These are phyloP conservation scores for Obba rivulosa DNA, from an alignment of 768 basidiomycete genomes.

Conservation along the genomic window DNA sequence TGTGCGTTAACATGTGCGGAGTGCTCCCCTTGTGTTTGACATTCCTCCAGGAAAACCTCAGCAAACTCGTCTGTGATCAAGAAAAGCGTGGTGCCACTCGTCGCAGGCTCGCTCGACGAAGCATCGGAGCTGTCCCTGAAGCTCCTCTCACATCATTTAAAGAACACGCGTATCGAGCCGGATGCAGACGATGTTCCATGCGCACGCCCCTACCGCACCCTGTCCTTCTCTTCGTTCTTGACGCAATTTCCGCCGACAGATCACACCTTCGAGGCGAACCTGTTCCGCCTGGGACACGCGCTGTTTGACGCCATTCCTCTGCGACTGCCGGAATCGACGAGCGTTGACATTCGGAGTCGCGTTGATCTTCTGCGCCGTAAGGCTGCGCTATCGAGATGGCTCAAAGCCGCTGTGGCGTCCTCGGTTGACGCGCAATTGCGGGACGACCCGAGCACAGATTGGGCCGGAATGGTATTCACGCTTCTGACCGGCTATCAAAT, in stretches of 20 bases:
- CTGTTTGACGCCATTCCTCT: slow-evolving; percentile 85
- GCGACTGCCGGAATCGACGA: slow-evolving; percentile 45
- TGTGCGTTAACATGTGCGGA: slow-evolving; percentile 37
- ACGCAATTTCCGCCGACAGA: slow-evolving; percentile 68
- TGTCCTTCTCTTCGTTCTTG: slow-evolving; percentile 77
- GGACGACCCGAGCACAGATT: slow-evolving; percentile 36
- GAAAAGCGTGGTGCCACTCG: slow-evolving; percentile 43
- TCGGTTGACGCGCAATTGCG: slow-evolving; percentile 69
- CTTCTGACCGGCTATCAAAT: slow-evolving; percentile 85
- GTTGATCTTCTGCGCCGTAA: slow-evolving; percentile 65
- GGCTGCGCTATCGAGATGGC: slow-evolving; percentile 78
- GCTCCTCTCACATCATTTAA: slow-evolving; percentile 73
- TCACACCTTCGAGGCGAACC: slow-evolving; percentile 62
- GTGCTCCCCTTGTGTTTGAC: too few species aligned
- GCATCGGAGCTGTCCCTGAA: slow-evolving; percentile 44
- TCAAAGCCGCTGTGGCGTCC: slow-evolving; percentile 66
- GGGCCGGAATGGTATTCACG: slow-evolving; percentile 59
- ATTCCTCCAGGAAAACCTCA: slow-evolving; percentile 37
- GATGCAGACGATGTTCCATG: slow-evolving; percentile 71
- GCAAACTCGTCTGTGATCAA: slow-evolving; percentile 62
- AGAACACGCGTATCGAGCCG: slow-evolving; percentile 60
- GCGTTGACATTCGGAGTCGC: slow-evolving; percentile 58
- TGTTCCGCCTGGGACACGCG: slow-evolving; percentile 86
- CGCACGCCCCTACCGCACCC: slow-evolving; percentile 53
- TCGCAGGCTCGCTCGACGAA: slow-evolving; percentile 27